phyloP scores from a whole-genome alignment of 2,329 filamentous ascomycete species.

The Colletotrichum lentis region DNA sequence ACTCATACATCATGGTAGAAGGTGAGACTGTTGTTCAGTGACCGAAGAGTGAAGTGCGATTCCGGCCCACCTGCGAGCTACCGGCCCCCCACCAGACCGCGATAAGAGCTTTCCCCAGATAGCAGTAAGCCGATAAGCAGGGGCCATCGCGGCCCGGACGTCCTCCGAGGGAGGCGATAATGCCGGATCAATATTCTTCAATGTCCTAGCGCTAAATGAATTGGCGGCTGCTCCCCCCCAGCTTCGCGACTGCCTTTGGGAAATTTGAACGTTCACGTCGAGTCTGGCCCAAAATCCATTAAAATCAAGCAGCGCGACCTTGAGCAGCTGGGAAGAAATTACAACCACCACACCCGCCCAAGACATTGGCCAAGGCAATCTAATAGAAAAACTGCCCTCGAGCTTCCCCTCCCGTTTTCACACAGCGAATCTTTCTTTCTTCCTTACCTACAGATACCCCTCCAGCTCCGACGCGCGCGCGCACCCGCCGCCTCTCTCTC shows the following conservation, averaged over 20 bases:
- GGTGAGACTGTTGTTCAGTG: neutral
- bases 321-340: conserved; percentile 10
- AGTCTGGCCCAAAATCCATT: conserved; percentile 31
- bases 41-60: conserved; percentile 27
- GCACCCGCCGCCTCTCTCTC: neutral
- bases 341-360: neutral
- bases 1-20: neutral
- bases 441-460: conserved; percentile 28
- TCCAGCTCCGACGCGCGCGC: conserved; percentile 26
- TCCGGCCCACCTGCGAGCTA: conserved; percentile 29
- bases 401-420: neutral
- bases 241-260: conserved; percentile 47
- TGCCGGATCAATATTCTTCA: conserved; percentile 50
- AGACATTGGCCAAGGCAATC: conserved; percentile 12
- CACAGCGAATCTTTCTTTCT: conserved; percentile 17
- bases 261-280: conserved; percentile 50
- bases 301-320: conserved; percentile 31
- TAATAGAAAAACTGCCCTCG: neutral
- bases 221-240: conserved; percentile 53
- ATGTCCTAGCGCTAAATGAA: conserved; percentile 52
- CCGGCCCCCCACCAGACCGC: conserved; percentile 22
- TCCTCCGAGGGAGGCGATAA: conserved; percentile 25
- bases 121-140: conserved; percentile 1
- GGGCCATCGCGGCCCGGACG: conserved; percentile 16
- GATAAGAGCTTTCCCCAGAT: conserved; percentile 28